Conservation (phyloP, 345 rosid species). For the Arabis alpina region DNA sequence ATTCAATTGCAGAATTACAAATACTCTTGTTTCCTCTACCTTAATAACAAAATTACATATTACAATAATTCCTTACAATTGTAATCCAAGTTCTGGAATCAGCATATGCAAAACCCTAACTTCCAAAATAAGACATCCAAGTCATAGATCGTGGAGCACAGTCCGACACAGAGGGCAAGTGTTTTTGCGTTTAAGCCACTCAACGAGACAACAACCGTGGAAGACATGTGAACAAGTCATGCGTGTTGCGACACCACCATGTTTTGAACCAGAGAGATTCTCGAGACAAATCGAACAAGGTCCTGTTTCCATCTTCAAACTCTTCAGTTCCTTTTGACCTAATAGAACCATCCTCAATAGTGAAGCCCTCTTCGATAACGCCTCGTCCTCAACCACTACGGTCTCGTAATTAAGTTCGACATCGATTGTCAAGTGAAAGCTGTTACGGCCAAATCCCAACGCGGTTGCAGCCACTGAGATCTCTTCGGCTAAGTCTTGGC, state of each 20-base stretch:
- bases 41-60: neutral
- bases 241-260: neutral
- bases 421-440: neutral
- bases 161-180: conserved; percentile 30
- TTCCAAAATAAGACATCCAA: neutral
- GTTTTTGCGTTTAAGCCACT: conserved; percentile 25
- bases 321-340: neutral
- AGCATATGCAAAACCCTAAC: conserved; percentile 9
- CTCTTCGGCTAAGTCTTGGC: neutral
- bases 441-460: neutral
- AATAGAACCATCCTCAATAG: conserved; percentile 1
- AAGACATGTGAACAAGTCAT: conserved; percentile 28
- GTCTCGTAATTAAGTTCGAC: neutral
- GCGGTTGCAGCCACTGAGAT: neutral
- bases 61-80: neutral
- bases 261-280: conserved; percentile 9
- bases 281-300: conserved; percentile 33
- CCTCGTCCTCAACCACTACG: neutral
- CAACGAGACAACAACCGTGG: conserved; percentile 15
- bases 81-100: neutral
- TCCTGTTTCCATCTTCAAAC: conserved; percentile 25
- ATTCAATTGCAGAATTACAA: no score
- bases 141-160: conserved; percentile 12
- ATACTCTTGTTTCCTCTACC: no score
- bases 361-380: neutral